Base-by-base conservation (phyloP, 2,329 filamentous ascomycete genomes). In the Escovopsis sp. region DNA sequence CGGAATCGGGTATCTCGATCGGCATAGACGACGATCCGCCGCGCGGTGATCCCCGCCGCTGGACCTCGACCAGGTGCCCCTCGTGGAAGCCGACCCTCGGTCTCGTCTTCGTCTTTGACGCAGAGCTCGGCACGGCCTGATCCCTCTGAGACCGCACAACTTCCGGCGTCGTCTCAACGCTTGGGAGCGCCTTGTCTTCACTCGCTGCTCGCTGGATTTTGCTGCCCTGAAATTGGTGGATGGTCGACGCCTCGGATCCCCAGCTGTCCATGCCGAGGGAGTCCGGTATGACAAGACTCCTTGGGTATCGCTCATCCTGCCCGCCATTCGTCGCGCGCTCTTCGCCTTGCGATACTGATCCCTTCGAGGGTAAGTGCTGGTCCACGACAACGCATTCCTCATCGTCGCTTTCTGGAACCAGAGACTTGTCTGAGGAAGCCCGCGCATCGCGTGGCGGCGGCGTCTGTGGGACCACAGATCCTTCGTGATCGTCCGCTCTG, bases 1-100 rank as follows among this genome's bases (percentile, higher is more conserved):
- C 66, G 2, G 66, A 67, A 39, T 70, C 66, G 0, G 66, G 62
- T 21, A 70, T 68, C 38, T 68, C 63, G 14, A 28, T 25, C 5
- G 6, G 21, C 10, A 8, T 9, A 16, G 30, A 7, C 8, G 18
- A 13, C 12, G 30, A 17, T 32, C 12, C 18, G 14, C 15, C 14
- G 17, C 12, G 7, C 17, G 30, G 18, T 14, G 4, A 16, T n/a
- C 16, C n/a, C 17, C 11, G 28, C 15, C 28, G 15, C 15, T 12
- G 6, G 10, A 17, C 9, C 28, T 16, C 14, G 17, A 31, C 28
- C 5, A 17, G 15, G 12, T 31, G 16, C 10, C 15, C 15, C 8
- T 33, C 31, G 23, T 33, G n/a, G 31, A 33, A 25, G 7, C 31
- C 17, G n/a, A 25, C 19, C 23, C n/a, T 21, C 15, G 17, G 21